Evolutionary conservation across 2,329 filamentous ascomycete genomes (phyloP).

Genomic region (Endothia cerciana): DNA sequence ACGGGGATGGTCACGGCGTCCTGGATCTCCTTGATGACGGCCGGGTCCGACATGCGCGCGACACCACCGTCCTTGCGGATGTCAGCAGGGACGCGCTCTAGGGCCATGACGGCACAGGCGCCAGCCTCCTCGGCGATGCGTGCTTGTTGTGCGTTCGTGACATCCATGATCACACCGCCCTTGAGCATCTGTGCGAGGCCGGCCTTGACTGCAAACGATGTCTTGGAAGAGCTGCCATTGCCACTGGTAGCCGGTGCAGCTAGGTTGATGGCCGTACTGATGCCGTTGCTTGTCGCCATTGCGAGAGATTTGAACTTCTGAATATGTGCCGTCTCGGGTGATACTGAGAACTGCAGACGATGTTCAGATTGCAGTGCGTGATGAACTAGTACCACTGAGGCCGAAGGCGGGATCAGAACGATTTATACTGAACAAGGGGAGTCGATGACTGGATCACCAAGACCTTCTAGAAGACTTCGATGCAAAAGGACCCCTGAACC

Average conservation of each 20-base stretch:
- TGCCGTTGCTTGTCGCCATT: constrained; percentile 34
- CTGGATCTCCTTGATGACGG: constrained; percentile 96
- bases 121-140: constrained; percentile 97
- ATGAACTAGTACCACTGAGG: neutral
- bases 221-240: constrained; percentile 40
- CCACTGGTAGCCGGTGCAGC: constrained; percentile 29
- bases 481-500: constrained; percentile 8
- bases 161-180: constrained; percentile 99
- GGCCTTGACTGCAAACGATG: constrained; percentile 86
- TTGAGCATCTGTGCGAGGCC: constrained; percentile 98
- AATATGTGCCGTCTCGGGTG: too few species aligned
- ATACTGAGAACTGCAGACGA: too few species aligned
- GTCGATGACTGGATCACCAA: constrained; percentile 18
- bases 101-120: constrained; percentile 95
- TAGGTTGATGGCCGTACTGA: constrained; percentile 24
- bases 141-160: constrained; percentile 89
- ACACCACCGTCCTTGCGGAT: constrained; percentile 92
- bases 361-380: neutral
- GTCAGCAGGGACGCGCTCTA: constrained; percentile 95
- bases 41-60: constrained; percentile 93
- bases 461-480: constrained; percentile 23
- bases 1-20: constrained; percentile 93
- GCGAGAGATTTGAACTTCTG: neutral
- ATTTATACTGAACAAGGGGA: constrained; percentile 3
- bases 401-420: constrained; percentile 1